Conservation (phyloP, 1,284 basidiomycete genomes). For the Vanrija pseudolonga region DNA sequence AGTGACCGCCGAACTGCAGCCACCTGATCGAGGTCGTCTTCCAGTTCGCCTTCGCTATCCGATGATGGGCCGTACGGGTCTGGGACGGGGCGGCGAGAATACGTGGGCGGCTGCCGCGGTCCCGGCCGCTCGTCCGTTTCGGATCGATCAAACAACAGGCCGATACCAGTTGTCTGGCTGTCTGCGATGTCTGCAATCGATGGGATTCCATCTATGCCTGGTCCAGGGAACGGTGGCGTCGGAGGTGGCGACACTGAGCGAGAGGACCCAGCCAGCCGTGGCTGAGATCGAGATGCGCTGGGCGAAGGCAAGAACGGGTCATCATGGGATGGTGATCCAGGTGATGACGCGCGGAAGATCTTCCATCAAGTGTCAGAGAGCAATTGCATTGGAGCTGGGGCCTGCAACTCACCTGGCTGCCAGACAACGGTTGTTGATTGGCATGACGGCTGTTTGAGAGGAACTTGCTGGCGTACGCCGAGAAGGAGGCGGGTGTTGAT, state of each 20-base stretch:
- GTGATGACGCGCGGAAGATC: conserved; percentile 41
- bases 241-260: conserved; percentile 22
- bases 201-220: conserved; percentile 39
- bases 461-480: conserved; percentile 42
- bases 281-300: conserved; percentile 26
- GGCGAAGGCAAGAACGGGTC: conserved; percentile 45
- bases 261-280: conserved; percentile 30
- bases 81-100: conserved; percentile 15
- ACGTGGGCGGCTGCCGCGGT: neutral
- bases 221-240: conserved; percentile 43
- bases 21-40: conserved; percentile 36
- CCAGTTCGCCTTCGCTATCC: conserved; percentile 30
- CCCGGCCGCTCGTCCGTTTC: neutral
- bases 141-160: conserved; percentile 29
- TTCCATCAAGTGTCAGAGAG: conserved; percentile 2
- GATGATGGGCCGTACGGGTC: conserved; percentile 42
- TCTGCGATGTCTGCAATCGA: conserved; percentile 29
- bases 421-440: neutral
- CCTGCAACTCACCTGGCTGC: conserved; percentile 29
- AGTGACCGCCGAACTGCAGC: conserved; percentile 31
- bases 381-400: neutral
- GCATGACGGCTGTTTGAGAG: conserved; percentile 20
- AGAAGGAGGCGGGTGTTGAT: conserved; percentile 28
- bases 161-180: conserved; percentile 20
- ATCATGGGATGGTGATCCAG: conserved; percentile 31